Conservation (phyloP, 345 rosid genomes). For the Corchorus olitorius region DNA sequence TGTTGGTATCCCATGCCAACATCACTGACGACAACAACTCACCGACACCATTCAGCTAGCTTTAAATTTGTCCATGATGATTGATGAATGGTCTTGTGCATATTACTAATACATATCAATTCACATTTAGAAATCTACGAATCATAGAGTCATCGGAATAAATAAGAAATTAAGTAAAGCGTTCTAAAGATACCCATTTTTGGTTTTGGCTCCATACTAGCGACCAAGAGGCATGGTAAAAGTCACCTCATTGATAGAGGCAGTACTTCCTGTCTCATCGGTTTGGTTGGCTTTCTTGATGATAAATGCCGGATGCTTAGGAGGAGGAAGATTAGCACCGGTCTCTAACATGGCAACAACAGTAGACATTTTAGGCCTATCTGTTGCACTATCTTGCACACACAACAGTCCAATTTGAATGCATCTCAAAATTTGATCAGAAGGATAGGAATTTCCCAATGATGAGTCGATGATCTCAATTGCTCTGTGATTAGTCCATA, state of each 20-base stretch:
- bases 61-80: no score
- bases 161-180: no score
- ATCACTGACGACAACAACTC: no score
- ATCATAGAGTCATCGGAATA: no score
- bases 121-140: no score
- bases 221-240: no score
- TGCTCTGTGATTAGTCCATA: constrained; percentile 39
- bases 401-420: constrained; percentile 61
- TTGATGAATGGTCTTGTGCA: no score
- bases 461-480: constrained; percentile 34
- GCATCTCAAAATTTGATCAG: constrained; percentile 41
- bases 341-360: constrained; percentile 46
- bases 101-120: no score
- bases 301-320: constrained; percentile 6
- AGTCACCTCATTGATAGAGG: not conserved
- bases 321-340: constrained; percentile 20
- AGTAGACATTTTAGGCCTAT: constrained; percentile 50
- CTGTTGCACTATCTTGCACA: constrained; percentile 51
- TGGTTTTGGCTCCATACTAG: no score
- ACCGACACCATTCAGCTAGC: no score
- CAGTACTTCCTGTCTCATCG: not conserved
- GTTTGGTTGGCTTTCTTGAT: not conserved
- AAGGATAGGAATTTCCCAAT: constrained; percentile 23
- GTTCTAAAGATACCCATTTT: no score
- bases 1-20: no score